Evolutionary conservation across 306 rosid species (phyloP), one percentile per base, ranked within the genome.

Genomic region (Sphenostylis stenocarpa): DNA sequence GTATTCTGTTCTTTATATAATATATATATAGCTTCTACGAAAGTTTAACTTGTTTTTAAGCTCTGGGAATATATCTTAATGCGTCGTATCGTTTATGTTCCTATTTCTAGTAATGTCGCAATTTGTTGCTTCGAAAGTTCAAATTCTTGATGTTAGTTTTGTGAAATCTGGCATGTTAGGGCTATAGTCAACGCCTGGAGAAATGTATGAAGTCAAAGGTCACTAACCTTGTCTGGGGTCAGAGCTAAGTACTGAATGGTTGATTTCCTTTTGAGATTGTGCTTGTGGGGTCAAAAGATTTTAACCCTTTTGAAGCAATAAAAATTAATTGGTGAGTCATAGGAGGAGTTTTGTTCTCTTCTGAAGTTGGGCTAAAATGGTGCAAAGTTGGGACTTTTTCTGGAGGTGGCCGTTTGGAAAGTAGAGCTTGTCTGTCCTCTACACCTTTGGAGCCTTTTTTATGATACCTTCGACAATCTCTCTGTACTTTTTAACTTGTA

Each of bases 241-340:
- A 51, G 12, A 21, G 72, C 28, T 62, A 14, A 23, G 1, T 17
- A 4, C 61, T 26, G 34, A 21, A 56, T 41, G 15, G 0, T 33
- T 49, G 15, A 38, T 38, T 52, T 19, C 10, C 29, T 65, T 45
- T 15, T 28, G 11, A 15, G 33, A 15, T 67, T 81, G 52, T 24
- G 49, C 1, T 5, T 16, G 17, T 28, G 63, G 72, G 6, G 74
- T 67, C 41, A 48, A 23, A 36, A 12, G 79, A 51, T 20, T 49
- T 66, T 75, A 71, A 1, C 82, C 84, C 39, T 55, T 72, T 38
- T 63, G 28, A 28, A 75, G 75, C 17, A 84, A 44, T 41, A n/a
- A 57, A 61, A 16, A 20, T 26, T 2, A 0, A 2, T 64, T 62
- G 68, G 33, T 8, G 5, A 47, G 76, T 45, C 34, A 47, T 28